Conservation (phyloP, 192 early-diverging fungal species). For the Phlyctochytrium bullatum region DNA sequence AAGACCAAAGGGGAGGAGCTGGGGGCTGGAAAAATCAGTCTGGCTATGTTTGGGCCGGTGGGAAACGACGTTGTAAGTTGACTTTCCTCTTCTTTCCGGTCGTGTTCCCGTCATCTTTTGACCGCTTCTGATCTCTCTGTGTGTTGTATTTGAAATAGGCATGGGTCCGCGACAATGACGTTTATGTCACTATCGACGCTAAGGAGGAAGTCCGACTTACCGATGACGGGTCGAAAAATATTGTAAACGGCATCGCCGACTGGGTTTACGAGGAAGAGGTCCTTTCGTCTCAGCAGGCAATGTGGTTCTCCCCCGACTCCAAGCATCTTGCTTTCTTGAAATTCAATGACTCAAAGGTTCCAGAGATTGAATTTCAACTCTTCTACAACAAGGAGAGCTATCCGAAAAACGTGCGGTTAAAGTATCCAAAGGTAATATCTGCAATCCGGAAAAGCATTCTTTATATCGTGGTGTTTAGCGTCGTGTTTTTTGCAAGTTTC, state of each 20-base stretch:
- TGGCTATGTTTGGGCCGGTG: constrained; percentile 75
- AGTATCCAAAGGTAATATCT: constrained; percentile 76
- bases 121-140: background rate
- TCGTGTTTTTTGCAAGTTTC: background rate
- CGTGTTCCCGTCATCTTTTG: background rate
- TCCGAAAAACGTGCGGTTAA: constrained; percentile 68
- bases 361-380: constrained; percentile 74
- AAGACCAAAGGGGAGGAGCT: too few relatives aligned
- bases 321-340: constrained; percentile 76
- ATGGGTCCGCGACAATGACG: constrained; percentile 85
- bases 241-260: constrained; percentile 94
- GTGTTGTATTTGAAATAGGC: constrained; percentile 23
- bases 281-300: constrained; percentile 55
- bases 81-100: background rate
- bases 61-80: constrained; percentile 75
- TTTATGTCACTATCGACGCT: constrained; percentile 72
- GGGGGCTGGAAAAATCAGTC: constrained; percentile 44
- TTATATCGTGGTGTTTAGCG: too few relatives aligned
- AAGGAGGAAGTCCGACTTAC: constrained; percentile 72
- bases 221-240: constrained; percentile 71
- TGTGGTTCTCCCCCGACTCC: constrained; percentile 90
- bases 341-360: constrained; percentile 82
- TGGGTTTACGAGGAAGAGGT: constrained; percentile 99
- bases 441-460: constrained; percentile 7
- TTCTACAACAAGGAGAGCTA: constrained; percentile 60